A percentile compares a stretch with the other conserved stretches of the same genome.
These are phyloP conservation scores for Hawksworthiomyces lignivorus DNA, from an alignment of 2,329 filamentous ascomycete species.

Conservation along the genomic window DNA sequence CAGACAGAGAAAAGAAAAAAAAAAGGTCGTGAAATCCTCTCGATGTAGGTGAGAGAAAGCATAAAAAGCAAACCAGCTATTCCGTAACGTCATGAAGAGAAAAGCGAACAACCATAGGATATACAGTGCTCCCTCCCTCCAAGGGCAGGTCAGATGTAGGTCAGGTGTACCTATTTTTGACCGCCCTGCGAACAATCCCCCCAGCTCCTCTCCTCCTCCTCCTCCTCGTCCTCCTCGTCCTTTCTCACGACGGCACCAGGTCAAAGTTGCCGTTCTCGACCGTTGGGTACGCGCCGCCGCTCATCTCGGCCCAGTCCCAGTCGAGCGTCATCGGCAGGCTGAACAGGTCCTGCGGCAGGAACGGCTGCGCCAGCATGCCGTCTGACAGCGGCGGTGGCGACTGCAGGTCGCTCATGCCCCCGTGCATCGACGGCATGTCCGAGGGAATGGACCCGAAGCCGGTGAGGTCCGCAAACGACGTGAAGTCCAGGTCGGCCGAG, in stretches of 20 bases:
- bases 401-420: slow-evolving; percentile 21
- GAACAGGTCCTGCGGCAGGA: slow-evolving; percentile 89
- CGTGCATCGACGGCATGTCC: slow-evolving; percentile 9
- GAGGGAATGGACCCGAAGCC: slow-evolving; percentile 30
- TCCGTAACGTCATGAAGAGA: too few species aligned
- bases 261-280: slow-evolving; percentile 55
- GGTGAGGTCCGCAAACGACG: slow-evolving; percentile 37
- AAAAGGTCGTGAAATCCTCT: too few species aligned
- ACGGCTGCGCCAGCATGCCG: slow-evolving; percentile 66
- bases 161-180: too few species aligned
- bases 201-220: too few species aligned
- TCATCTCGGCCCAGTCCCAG: slow-evolving; percentile 72
- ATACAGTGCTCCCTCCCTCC: too few species aligned
- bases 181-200: too few species aligned
- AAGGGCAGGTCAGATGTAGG: too few species aligned
- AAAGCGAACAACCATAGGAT: too few species aligned
- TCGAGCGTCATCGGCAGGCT: slow-evolving; percentile 94
- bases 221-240: too few species aligned
- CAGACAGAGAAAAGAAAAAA: neutral
- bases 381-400: slow-evolving; percentile 27
- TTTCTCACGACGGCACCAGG: neutral
- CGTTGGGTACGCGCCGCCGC: slow-evolving; percentile 54
- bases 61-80: neutral
- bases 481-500: slow-evolving; percentile 13
- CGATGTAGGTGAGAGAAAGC: too few species aligned